phyloP scores from a whole-genome alignment of 2,329 filamentous ascomycete genomes.

The Fusarium nelsonii region DNA sequence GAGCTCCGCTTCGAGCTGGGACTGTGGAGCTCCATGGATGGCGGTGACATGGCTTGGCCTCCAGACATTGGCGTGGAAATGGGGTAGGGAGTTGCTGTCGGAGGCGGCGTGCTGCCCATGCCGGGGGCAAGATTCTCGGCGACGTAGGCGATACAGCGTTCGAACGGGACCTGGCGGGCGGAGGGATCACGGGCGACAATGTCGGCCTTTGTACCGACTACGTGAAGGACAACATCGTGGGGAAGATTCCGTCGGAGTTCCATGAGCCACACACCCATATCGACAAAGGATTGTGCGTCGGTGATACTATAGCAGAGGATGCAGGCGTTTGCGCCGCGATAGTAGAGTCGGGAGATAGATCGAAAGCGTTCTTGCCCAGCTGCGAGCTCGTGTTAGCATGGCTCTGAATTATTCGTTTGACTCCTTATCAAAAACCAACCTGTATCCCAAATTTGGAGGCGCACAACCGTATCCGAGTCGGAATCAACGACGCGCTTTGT shows the following conservation, averaged over 20 bases:
- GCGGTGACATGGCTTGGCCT: slow-evolving; percentile 34
- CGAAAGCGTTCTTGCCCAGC: slow-evolving; percentile 95
- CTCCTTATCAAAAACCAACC: slow-evolving; percentile 56
- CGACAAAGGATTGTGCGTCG: slow-evolving; percentile 83
- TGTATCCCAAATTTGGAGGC: slow-evolving; percentile 97
- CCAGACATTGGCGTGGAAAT: slow-evolving; percentile 42
- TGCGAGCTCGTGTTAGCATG: slow-evolving; percentile 44
- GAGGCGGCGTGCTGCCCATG: slow-evolving; percentile 73
- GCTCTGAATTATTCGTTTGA: background rate
- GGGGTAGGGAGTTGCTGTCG: slow-evolving; percentile 65
- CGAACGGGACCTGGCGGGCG: slow-evolving; percentile 87
- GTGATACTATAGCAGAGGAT: slow-evolving; percentile 97
- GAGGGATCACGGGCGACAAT: slow-evolving; percentile 87
- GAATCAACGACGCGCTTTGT: slow-evolving; percentile 84
- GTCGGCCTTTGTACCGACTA: slow-evolving; percentile 96
- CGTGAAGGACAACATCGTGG: slow-evolving; percentile 85
- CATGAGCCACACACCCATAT: slow-evolving; percentile 92
- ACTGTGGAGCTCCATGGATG: slow-evolving; percentile 65
- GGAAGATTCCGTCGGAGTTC: slow-evolving; percentile 85
- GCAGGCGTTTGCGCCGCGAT: slow-evolving; percentile 93
- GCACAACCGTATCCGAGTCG: slow-evolving; percentile 86
- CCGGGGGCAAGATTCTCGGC: slow-evolving; percentile 88
- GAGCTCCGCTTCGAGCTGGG: slow-evolving; percentile 75
- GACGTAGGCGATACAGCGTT: slow-evolving; percentile 95
- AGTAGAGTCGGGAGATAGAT: slow-evolving; percentile 94